Base-by-base conservation (phyloP, 805 yeast species). In the Suhomyces canberraensis region DNA sequence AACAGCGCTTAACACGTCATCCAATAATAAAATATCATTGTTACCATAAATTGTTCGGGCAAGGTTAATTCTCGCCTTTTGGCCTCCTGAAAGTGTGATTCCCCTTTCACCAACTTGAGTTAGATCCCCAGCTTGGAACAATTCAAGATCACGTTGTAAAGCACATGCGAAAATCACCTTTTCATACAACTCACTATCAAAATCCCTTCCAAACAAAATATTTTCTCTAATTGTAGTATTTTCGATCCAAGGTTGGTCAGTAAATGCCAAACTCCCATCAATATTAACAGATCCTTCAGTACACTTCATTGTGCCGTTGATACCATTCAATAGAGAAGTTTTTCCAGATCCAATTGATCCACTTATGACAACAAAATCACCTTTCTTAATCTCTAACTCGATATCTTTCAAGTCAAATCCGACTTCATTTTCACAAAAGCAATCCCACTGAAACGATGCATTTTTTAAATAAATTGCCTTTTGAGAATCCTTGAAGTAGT, bases 31-130 rank as follows among this genome's bases (percentile, higher is more conserved):
- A n/a, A 24, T 24, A 9, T 24, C 26, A 5, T 6, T 8, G 52
- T 41, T 66, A 46, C 7, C 16, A 26, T 85, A 85, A 3, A 83
- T 86, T 2, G 90, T 81, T 53, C 95, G 71, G 2, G 95, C 95
- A 38, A 85, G 61, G 48, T 77, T 76, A 31, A 85, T 73, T 54
- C 95, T 73, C 1, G 68, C 66, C 39, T 61, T 61, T 45, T 62
- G 68, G 24, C 68, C 68, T 9, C 68, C 68, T n/a, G 65, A 58
- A 29, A 62, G 52, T 0, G 66, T 62, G 16, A 62, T 57, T 35
- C 68, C 68, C 29, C 64, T 44, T 44, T 62, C 66, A 41, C 68
- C 68, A 39, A 62, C 57, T 44, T 62, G 66, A 14, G 68, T 61
- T 0, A 93, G 11, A n/a, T 24, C 68, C 45, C 61, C 68, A 44